Conservation (phyloP, 805 yeast species). For the Metschnikowia bowlesiae region DNA sequence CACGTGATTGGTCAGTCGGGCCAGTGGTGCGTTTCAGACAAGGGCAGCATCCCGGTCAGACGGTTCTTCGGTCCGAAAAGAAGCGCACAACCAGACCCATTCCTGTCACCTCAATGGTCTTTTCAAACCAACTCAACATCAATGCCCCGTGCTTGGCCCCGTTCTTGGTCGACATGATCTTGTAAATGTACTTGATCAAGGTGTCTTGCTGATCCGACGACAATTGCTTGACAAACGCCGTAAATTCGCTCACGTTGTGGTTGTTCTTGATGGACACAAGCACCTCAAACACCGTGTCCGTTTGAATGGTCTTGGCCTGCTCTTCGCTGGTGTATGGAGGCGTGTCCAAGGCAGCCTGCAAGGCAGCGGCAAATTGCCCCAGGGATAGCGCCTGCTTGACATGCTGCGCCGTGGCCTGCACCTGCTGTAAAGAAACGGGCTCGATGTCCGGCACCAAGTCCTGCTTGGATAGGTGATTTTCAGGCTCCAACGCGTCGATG, state of each 20-base stretch:
- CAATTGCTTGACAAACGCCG: conserved; percentile 55
- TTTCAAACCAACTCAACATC: conserved; percentile 87
- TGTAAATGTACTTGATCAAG: conserved; percentile 78
- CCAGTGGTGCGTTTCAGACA: too few species aligned
- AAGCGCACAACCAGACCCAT: conserved; percentile 85
- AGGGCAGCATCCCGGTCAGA: conserved; percentile 28
- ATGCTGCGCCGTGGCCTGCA: conserved; percentile 51
- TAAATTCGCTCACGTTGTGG: conserved; percentile 64
- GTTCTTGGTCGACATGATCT: conserved; percentile 71
- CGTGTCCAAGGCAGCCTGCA: conserved; percentile 55
- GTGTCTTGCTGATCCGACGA: conserved; percentile 65
- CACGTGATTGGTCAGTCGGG: neutral
- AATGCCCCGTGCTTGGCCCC: conserved; percentile 86
- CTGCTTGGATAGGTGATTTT: conserved; percentile 57
- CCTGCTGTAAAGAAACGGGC: conserved; percentile 42
- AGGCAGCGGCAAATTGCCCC: conserved; percentile 69
- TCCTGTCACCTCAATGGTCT: conserved; percentile 78
- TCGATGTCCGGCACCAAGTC: conserved; percentile 58
- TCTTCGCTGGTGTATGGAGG: conserved; percentile 84
- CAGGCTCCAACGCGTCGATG: conserved; percentile 87
- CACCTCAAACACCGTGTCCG: conserved; percentile 59
- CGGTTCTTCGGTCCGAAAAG: conserved; percentile 79
- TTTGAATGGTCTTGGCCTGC: conserved; percentile 43
- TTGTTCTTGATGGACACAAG: conserved; percentile 49
- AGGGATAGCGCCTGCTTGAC: conserved; percentile 60